phyloP scores from a whole-genome alignment of 331 rosid genomes.

The Erythrophleum ivorense region DNA sequence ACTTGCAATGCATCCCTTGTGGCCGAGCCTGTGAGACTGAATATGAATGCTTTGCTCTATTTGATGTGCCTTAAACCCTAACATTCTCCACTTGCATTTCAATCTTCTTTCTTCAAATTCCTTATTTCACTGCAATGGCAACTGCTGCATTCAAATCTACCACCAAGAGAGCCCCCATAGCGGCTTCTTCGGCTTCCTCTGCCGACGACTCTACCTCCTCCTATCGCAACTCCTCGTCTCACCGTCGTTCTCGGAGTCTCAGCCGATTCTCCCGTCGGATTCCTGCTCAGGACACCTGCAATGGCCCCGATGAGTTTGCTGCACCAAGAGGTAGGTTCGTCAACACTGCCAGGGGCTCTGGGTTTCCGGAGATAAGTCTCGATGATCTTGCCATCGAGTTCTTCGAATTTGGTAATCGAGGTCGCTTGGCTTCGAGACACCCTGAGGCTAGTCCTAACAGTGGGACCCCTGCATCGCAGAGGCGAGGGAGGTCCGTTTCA shows the following conservation, averaged over 20 bases:
- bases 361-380: conserved; percentile 89
- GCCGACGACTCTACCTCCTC: conserved; percentile 57
- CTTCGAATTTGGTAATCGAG: conserved; percentile 69
- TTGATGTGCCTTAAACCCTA: conserved; percentile 22
- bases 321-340: conserved; percentile 70
- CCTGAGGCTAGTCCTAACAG: conserved; percentile 48
- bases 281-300: conserved; percentile 33
- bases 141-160: conserved; percentile 94
- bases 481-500: conserved; percentile 94
- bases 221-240: conserved; percentile 52
- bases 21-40: not conserved
- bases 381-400: conserved; percentile 88
- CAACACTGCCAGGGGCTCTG: conserved; percentile 80
- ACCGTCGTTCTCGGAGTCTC: conserved; percentile 91
- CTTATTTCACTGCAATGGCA: conserved; percentile 56
- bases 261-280: conserved; percentile 69
- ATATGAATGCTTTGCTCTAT: not conserved
- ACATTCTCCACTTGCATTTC: not conserved
- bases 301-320: conserved; percentile 37
- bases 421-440: conserved; percentile 50
- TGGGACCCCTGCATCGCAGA: conserved; percentile 45
- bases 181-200: conserved; percentile 45
- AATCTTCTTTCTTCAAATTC: not conserved
- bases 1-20: not conserved
- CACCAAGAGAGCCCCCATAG: conserved; percentile 72